These are phyloP conservation scores for Selenicereus undatus DNA, from an alignment of 148 eudicot genomes.

Conservation along the genomic window DNA sequence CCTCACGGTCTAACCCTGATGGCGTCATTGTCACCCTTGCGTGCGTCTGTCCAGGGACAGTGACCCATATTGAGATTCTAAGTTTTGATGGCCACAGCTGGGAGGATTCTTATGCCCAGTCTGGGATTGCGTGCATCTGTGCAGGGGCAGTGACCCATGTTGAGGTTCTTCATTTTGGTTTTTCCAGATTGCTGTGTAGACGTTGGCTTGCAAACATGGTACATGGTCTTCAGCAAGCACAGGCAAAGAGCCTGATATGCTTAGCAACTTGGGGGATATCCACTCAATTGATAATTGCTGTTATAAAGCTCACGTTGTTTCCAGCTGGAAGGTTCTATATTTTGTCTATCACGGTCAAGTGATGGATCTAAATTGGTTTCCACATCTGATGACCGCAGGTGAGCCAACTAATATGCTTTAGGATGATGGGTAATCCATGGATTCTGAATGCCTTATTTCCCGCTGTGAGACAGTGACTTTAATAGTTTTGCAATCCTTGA, in stretches of 20 bases:
- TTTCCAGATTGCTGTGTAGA: constrained; percentile 82
- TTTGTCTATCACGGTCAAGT: constrained; percentile 74
- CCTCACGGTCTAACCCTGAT: no score
- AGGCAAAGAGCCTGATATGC: constrained; percentile 18
- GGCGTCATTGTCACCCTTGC: no score
- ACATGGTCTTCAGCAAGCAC: constrained; percentile 17
- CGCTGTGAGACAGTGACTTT: constrained; percentile 17
- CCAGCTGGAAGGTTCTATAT: constrained; percentile 93
- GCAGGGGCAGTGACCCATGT: no score
- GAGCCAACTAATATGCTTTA: constrained; percentile 13
- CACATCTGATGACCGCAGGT: constrained; percentile 98
- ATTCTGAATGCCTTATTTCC: neutral
- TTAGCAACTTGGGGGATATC: constrained; percentile 12
- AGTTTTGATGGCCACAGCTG: no score
- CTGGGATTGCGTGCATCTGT: no score
- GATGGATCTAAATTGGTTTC: constrained; percentile 76
- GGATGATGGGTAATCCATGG: constrained; percentile 3
- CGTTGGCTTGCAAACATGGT: constrained; percentile 36
- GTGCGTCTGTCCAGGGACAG: no score
- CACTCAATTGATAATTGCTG: constrained; percentile 25
- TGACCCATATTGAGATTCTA: no score
- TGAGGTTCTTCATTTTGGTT: neutral
- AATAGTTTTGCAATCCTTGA: constrained; percentile 62
- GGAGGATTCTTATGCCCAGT: no score
- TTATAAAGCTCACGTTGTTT: constrained; percentile 47